Base-by-base conservation (phyloP, 345 rosid genomes). In the Streptanthus diversifolius region DNA sequence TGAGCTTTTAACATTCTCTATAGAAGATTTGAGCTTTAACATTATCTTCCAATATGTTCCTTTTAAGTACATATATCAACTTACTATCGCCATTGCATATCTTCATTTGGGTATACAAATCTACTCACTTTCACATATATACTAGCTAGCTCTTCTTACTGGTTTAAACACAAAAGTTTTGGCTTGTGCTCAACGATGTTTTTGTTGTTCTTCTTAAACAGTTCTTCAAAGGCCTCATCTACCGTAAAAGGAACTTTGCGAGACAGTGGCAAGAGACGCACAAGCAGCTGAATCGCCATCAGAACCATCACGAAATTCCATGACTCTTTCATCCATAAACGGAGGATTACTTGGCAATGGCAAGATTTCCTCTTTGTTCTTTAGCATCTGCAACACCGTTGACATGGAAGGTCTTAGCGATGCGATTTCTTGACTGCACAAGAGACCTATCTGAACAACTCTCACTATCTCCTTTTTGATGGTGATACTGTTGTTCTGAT, bases 321-420 rank as follows among this genome's bases (percentile, higher is more conserved):
- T 84, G 25, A 93, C 87, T 72, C 62, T 76, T 80, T 89, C 96
- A 37, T 91, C 99, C 48, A 84, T 83, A 68, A 93, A 93, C 9
- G 98, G 96, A 29, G 98, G 98, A 74, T 83, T 85, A 8, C 87
- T 67, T 6, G 98, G 95, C 48, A 78, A 71, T 30, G 95, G 95
- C 29, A 91, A 85, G 14, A 59, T 67, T 29, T 91, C 86, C 11
- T 83, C 95, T 64, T 83, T 87, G 68, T 88, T 85, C 61, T 71
- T 83, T 74, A 93, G 73, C 97, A 87, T 87, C 68, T 84, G 85
- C 62, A 91, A 81, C 52, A 73, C 87, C 81, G 81, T 88, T 2
- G 91, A 87, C 95, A 93, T 91, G 36, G 91, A 49, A 49, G 97
- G 97, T 54, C 96, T 73, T 66, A 89, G 80, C 13, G 88, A 74